Percentiles rank a stretch among this genome's conserved stretches.
Conservation (phyloP, 192 early-diverging fungal genomes). For the Entrophospora sp. region DNA sequence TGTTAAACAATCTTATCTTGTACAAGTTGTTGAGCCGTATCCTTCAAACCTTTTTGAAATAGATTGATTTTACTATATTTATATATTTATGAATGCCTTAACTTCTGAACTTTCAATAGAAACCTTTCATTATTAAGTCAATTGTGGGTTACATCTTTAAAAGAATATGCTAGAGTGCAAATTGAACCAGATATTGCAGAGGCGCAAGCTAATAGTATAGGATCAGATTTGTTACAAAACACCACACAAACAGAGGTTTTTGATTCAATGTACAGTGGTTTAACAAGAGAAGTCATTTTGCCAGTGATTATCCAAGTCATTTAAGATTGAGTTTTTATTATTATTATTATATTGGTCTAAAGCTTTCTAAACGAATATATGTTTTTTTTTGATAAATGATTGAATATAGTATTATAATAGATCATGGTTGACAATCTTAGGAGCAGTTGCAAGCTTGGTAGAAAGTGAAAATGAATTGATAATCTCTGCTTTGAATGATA, state of each 20-base stretch:
- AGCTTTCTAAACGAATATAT: neutral
- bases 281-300: constrained; percentile 57
- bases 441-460: constrained; percentile 44
- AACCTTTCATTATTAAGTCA: constrained; percentile 41
- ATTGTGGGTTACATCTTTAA: constrained; percentile 52
- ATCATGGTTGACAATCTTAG: constrained; percentile 50
- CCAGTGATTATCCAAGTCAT: constrained; percentile 49
- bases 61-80: neutral
- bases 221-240: neutral
- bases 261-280: constrained; percentile 54
- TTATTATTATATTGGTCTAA: neutral
- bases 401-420: constrained; percentile 47
- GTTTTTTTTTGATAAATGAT: no score
- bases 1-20: constrained; percentile 50
- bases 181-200: constrained; percentile 50
- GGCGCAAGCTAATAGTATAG: constrained; percentile 5
- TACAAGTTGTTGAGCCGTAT: constrained; percentile 52
- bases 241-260: constrained; percentile 28
- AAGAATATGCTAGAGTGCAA: constrained; percentile 56
- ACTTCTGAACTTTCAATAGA: no score
- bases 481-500: constrained; percentile 31
- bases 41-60: neutral
- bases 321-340: no score
- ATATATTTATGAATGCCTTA: neutral
- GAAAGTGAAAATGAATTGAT: constrained; percentile 37